Base-by-base conservation (phyloP, 2,329 filamentous ascomycete species). In the Ascochyta pisi region DNA sequence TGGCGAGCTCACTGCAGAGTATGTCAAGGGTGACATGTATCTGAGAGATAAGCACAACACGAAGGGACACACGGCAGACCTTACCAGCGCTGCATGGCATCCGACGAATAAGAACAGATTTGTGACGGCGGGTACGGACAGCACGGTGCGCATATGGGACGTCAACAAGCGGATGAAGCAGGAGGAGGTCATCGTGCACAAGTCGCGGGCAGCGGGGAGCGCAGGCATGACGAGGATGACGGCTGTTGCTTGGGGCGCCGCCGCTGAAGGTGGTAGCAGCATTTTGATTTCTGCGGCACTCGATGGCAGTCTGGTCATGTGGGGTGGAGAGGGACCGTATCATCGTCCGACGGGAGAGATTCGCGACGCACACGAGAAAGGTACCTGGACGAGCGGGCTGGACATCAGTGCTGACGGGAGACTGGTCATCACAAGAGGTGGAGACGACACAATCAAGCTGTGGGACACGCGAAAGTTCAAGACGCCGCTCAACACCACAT, bases 381-480 rank as follows among this genome's bases (percentile, higher is more conserved):
- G 90, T 69, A 94, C 92, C 1, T 98, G 95, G 92, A 97, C 94
- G 1, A 89, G 92, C 49, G 93, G 94, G 4, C 78, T 99, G 39
- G 93, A 96, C 69, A 89, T 99, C 66, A 98, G 94, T 64, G 82
- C 88, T 0, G 95, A 98, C 73, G 95, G 95, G 9, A 86, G 94
- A 55, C 89, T 97, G 79, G 86, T 98, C 3, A 89, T 97, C 7
- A 96, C 92, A 1, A 84, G 92, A 64, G 95, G 95, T 51, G 94
- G 93, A 46, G 95, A 99, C 76, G 87, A 96, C 71, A 84, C 90
- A 2, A 94, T 99, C 76, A 98, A 98, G 78, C 83, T 97, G 2
- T 99, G 95, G 95, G 95, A 99, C 73, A 96, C 89, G 3, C 87
- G 95, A 55, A 98, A 97, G 71, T 96, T 99, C 82, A 98, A 95